Conservation (phyloP, 1,139 yeast genomes). For the Scheffersomyces stambukii region DNA sequence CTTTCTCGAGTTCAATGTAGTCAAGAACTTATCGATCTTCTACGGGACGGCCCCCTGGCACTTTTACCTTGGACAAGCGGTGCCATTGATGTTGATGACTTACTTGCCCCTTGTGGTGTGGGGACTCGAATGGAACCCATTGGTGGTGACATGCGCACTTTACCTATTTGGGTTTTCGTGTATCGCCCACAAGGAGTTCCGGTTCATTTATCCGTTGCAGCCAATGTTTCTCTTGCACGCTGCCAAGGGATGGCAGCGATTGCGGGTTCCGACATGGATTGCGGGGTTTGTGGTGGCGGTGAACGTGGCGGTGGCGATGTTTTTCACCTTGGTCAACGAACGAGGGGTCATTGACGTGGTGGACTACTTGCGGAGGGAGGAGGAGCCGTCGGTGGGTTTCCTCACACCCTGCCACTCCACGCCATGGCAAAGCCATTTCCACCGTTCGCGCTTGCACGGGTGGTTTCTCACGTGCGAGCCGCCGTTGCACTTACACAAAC, state of each 20-base stretch:
- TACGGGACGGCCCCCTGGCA: constrained; percentile 87
- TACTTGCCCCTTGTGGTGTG: constrained; percentile 53
- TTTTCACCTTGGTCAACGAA: constrained; percentile 69
- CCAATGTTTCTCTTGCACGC: constrained; percentile 44
- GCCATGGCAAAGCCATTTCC: constrained; percentile 88
- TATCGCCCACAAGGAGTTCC: constrained; percentile 81
- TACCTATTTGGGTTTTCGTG: constrained; percentile 52
- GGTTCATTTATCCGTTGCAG: constrained; percentile 84
- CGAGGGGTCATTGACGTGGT: constrained; percentile 77
- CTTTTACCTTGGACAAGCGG: constrained; percentile 76
- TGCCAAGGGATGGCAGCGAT: constrained; percentile 9
- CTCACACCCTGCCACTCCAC: constrained; percentile 96
- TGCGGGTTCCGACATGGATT: too few species aligned
- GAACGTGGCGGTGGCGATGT: constrained; percentile 44
- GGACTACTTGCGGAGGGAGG: constrained; percentile 43
- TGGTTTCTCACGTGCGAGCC: constrained; percentile 95
- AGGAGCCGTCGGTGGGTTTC: constrained; percentile 59
- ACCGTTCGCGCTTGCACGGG: constrained; percentile 42
- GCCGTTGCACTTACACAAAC: constrained; percentile 48
- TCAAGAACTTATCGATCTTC: constrained; percentile 69
- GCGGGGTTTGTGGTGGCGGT: constrained; percentile 19
- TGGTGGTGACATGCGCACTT: constrained; percentile 79
- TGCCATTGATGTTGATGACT: constrained; percentile 70
- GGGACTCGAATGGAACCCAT: constrained; percentile 51
- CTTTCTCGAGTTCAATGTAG: constrained; percentile 72